Evolutionary conservation across 2,329 filamentous ascomycete genomes (phyloP), one percentile per base, ranked within the genome.

Genomic region (Penicillium sp.): DNA sequence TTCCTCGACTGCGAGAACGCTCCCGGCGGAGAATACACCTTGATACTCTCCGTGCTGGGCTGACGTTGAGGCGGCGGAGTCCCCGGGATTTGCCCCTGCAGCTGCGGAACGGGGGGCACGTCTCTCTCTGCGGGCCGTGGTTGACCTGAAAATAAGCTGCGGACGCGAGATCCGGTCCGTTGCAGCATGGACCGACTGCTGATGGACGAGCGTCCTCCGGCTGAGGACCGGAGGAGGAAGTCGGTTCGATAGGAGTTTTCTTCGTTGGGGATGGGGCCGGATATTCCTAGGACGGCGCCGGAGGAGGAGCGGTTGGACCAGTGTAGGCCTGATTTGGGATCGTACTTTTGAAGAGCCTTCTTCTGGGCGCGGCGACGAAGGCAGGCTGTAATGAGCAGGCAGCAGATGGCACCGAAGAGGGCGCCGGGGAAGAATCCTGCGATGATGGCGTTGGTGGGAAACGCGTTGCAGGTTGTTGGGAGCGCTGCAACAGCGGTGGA

Each of bases 381-480:
- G 53, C 65, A 71, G 46, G 66, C 62, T 34, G 66, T 57, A 47
- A 83, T 63, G 66, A 75, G 54, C 76, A 81, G 33, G 79, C 79
- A 60, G 69, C 74, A 33, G 73, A 84, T 40, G 67, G 67, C 65
- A 5, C 73, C 73, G 27, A 68, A 62, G n/a, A 73, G 45, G 12
- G 71, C 57, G 5, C 73, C 73, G 3, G 73, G 69, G 55, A 75
- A 73, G 58, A 76, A 73, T 13, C 73, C 73, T 7, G 68, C 72
- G 29, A 68, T 48, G 27, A 76, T 57, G 27, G 72, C 73, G 34
- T 58, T 63, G 24, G 56, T 63, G 13, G 74, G 71, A 50, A 72
- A 75, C 4, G 64, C 57, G 26, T 68, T 63, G 39, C 71, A 71
- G 32, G 59, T 28, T 13, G 41, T 28, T 13, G 47, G n/a, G 24